A percentile compares a stretch with the other conserved stretches of the same genome.
phyloP scores from a whole-genome alignment of 2,329 filamentous ascomycete species.

The Phoma sp. region DNA sequence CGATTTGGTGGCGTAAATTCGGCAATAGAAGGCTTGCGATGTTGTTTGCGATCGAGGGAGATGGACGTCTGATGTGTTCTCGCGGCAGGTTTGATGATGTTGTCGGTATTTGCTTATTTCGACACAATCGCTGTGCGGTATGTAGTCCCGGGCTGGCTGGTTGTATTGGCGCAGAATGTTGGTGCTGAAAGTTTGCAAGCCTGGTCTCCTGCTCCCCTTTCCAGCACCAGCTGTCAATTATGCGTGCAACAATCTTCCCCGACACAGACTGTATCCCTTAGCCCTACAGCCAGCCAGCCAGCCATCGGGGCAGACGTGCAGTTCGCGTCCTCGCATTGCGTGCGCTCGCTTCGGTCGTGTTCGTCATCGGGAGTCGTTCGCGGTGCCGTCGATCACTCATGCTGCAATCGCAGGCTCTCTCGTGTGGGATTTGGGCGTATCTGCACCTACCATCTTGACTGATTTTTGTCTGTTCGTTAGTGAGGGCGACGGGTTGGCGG shows the following conservation, averaged over 20 bases:
- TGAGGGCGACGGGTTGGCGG: slow-evolving; percentile 43
- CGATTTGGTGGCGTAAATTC: neutral
- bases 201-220: neutral
- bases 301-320: slow-evolving; percentile 1
- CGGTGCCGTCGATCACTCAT: slow-evolving; percentile 31
- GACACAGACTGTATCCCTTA: slow-evolving; percentile 4
- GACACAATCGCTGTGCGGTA: neutral
- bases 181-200: neutral
- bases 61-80: neutral
- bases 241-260: neutral
- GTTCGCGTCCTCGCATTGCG: slow-evolving; percentile 8
- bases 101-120: too few relatives aligned
- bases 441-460: slow-evolving; percentile 50
- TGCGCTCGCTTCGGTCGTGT: slow-evolving; percentile 22
- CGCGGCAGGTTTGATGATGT: neutral
- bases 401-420: slow-evolving; percentile 28
- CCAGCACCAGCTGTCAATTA: neutral
- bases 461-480: slow-evolving; percentile 46
- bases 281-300: neutral
- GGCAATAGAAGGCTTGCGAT: neutral
- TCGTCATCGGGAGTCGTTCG: slow-evolving; percentile 29
- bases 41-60: neutral
- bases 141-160: neutral
- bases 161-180: neutral
- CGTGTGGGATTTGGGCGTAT: slow-evolving; percentile 3